Evolutionary conservation across 1,284 basidiomycete genomes (phyloP), one percentile per base, ranked within the genome.

Genomic region (Termitomyces sp.): DNA sequence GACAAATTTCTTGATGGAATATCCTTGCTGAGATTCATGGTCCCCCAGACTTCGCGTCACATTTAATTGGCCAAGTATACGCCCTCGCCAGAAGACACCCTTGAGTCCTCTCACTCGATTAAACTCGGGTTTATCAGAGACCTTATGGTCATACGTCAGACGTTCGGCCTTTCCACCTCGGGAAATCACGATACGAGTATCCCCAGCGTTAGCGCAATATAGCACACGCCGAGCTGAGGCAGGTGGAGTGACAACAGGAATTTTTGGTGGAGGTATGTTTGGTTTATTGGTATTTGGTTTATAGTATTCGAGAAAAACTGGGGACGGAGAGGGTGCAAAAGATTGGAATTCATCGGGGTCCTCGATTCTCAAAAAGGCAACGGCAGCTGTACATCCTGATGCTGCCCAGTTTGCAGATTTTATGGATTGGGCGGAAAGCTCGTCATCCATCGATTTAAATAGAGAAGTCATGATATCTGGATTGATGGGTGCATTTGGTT

Each of bases 131-230:
- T 40, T 43, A 18, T 57, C 58, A 40, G 56, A 50, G 7, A 51
- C 53, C 46, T 57, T 59, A 44, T 59, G 58, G 24, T 59, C 58
- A 40, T 53, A 54, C n/a, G 58, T 59, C 41, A 59, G 41, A 35
- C 58, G 58, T 30, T 57, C 43, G 7, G 58, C 56, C 5, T 34
- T 34, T 18, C 58, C 56, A 30, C 26, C 46, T 49, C 56, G 53
- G 3, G 42, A 57, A 34, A 59, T 7, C 16, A 59, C 58, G n/a
- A 57, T 44, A 4, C 58, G 58, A 10, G 48, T 54, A 16, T 59
- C 58, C 24, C 58, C 58, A 2, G 47, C 58, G 19, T 59, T 59
- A 10, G 58, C 58, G 34, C 53, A 55, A 34, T 59, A 59, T 47
- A 59, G 38, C 1, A 57, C 53, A 49, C 58, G 58, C 24, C 41